These are phyloP conservation scores for Rosa hybrid DNA, from an alignment of 331 rosid species.

Conservation along the genomic window DNA sequence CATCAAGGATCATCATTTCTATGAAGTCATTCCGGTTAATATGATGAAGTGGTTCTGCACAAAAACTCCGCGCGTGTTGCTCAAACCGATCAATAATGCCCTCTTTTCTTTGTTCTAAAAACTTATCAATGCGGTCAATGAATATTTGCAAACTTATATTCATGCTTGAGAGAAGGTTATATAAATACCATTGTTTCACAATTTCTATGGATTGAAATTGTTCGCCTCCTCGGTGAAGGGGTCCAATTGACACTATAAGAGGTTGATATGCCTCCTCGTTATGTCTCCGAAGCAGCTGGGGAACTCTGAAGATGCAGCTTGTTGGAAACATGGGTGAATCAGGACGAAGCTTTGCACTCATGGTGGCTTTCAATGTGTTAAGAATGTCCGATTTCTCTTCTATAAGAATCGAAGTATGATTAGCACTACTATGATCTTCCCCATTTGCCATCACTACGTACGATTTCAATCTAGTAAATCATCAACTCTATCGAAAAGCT, in stretches of 20 bases:
- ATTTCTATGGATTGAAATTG: background rate
- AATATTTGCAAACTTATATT: background rate
- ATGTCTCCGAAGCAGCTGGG: background rate
- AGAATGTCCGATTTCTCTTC: no score
- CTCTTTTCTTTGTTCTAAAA: no score
- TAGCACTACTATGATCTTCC: no score
- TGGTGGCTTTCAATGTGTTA: no score
- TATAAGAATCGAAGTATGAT: no score
- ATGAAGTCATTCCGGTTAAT: background rate
- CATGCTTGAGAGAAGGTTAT: background rate
- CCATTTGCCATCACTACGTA: no score
- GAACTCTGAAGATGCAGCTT: conserved; percentile 22
- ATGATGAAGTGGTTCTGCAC: background rate
- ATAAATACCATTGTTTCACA: background rate
- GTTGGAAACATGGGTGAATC: no score
- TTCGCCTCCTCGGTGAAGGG: background rate
- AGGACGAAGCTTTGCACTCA: no score
- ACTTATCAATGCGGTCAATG: no score
- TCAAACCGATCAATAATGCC: background rate
- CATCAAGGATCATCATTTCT: conserved; percentile 20
- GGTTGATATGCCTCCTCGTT: background rate
- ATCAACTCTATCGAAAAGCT: no score
- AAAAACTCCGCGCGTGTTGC: conserved; percentile 5
- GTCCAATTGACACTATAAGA: conserved; percentile 10
- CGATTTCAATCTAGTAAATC: no score